Evolutionary conservation across 139 green algal species (phyloP).

Genomic region (Tetradesmus obliquus): DNA sequence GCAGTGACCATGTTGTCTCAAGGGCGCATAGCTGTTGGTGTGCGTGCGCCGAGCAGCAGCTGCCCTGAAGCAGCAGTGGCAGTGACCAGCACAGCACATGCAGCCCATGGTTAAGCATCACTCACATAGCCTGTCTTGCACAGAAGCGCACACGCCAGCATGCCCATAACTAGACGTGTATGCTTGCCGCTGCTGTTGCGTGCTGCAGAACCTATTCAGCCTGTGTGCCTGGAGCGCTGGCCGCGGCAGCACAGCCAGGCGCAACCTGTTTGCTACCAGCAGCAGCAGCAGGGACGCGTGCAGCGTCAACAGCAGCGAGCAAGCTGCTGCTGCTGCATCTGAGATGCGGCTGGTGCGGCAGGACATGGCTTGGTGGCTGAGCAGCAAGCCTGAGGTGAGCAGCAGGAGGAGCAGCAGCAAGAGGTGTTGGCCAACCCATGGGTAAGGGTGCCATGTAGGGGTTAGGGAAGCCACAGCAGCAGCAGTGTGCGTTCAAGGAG

Average conservation of each 20-base stretch:
- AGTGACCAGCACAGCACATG: neutral
- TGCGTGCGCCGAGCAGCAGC: neutral
- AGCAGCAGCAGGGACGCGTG: neutral
- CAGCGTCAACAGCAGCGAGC: conserved; percentile 19
- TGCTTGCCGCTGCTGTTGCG: neutral
- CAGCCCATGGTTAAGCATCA: neutral
- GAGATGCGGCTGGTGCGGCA: conserved; percentile 14
- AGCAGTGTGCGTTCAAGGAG: no score
- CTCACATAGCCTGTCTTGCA: neutral
- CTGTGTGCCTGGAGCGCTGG: neutral
- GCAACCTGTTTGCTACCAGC: neutral
- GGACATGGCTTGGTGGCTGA: conserved; percentile 42
- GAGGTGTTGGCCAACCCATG: no score
- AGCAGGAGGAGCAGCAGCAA: neutral
- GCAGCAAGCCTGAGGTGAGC: conserved; percentile 9
- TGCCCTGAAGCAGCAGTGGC: neutral
- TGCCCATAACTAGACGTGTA: neutral
- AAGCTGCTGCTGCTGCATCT: neutral
- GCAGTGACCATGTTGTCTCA: no score
- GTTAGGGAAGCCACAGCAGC: no score
- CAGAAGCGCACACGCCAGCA: neutral
- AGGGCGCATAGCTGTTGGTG: no score
- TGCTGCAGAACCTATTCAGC: conserved; percentile 15
- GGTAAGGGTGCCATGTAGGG: no score
- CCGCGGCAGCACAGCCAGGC: neutral